A percentile compares a stretch with the other conserved stretches of the same genome.
Evolutionary conservation across 345 rosid species (phyloP).

Genomic region (Eucalyptus victrix): DNA sequence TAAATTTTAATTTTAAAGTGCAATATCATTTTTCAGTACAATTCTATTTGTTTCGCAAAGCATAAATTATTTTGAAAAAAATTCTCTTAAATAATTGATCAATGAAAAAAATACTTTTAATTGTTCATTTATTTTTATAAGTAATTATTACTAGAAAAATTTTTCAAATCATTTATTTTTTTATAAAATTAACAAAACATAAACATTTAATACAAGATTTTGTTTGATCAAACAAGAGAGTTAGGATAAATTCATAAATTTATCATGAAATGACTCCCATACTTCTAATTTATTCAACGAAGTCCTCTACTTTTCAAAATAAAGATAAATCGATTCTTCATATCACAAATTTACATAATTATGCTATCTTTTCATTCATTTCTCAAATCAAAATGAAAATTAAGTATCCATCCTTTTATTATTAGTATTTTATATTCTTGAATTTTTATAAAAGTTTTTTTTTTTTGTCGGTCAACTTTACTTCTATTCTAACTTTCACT

Average conservation of each 20-base stretch:
- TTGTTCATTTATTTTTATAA: no score
- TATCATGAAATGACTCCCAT: background rate
- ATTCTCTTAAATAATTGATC: no score
- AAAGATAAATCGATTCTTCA: rapidly evolving
- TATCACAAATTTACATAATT: background rate
- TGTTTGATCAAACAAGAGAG: background rate
- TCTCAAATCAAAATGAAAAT: background rate
- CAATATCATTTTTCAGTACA: background rate
- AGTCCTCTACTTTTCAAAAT: background rate
- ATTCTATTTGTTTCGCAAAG: no score
- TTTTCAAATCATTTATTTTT: no score
- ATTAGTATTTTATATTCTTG: background rate
- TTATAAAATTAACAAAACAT: no score
- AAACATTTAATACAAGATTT: background rate
- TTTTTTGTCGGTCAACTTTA: no score
- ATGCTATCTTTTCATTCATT: background rate
- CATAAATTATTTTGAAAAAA: no score
- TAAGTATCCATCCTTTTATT: background rate
- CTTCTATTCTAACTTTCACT: no score
- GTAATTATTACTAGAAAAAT: no score
- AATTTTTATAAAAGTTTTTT: background rate
- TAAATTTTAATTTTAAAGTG: background rate
- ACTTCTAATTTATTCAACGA: background rate
- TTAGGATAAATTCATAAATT: background rate
- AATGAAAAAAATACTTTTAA: no score